Base-by-base conservation (phyloP, 768 basidiomycete species). In the Hygrocybe coccinea region DNA sequence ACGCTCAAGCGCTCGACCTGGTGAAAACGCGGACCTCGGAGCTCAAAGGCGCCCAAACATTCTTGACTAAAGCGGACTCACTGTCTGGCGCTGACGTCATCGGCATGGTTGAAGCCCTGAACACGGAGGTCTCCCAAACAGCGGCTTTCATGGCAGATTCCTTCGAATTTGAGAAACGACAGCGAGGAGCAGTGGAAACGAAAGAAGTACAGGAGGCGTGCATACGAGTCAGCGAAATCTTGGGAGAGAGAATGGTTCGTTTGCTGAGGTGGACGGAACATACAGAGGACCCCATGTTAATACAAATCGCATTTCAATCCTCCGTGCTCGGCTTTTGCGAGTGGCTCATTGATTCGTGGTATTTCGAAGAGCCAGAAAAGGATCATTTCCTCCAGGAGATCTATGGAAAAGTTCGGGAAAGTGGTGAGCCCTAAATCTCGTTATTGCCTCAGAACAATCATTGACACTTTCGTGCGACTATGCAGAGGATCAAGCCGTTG, bases 301-400 rank as follows among this genome's bases (percentile, higher is more conserved):
- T 79, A 22, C 75, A 76, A 44, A 71, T 78, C 43, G 77, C 77
- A 5, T 67, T 80, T 57, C 76, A 76, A 58, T 70, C 74, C 25
- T 74, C 72, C 22, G 71, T 79, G 69, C 60, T 71, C 17, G 76
- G 76, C 6, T 78, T 78, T 58, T 69, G 74, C 1, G 73, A 78
- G 47, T 79, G 79, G 79, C 76, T 79, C 38, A 69, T 78, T 50
- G 72, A 71, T 14, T 75, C 78, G 1, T 80, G 79, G 79, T 77
- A 75, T 59, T 75, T 79, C 55, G 78, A 79, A 57, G 74, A 76
- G 38, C 75, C 75, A 1, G 76, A 78, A 43, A 74, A 73, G 54
- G 78, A 78, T 51, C 73, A 71, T 55, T 65, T 79, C 60, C 71
- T 70, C 59, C 77, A 64, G 24, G 71, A 72, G 62, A 75, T 78